These are phyloP conservation scores for Fusarium avenaceum DNA, from an alignment of 2,329 filamentous ascomycete species.

Conservation along the genomic window DNA sequence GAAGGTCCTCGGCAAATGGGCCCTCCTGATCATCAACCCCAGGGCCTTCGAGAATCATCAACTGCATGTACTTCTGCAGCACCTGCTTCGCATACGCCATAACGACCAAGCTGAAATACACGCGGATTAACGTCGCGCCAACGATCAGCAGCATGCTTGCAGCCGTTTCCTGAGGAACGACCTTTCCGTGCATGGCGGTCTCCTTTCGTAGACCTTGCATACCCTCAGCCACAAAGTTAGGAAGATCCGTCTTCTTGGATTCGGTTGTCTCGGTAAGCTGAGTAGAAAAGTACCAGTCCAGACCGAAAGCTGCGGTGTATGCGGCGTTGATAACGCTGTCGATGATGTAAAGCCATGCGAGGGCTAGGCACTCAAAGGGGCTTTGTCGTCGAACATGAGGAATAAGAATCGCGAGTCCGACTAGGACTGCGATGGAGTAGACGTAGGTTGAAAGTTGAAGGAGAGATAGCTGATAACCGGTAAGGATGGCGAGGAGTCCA, in stretches of 20 bases:
- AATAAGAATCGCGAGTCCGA: slow-evolving; percentile 76
- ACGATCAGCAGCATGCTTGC: slow-evolving; percentile 84
- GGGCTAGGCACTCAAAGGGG: slow-evolving; percentile 81
- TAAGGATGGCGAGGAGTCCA: slow-evolving; percentile 88
- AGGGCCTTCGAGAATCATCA: slow-evolving; percentile 63
- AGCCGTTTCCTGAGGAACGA: slow-evolving; percentile 69
- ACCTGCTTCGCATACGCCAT: slow-evolving; percentile 85
- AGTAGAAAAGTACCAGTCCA: slow-evolving; percentile 85
- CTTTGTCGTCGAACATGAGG: slow-evolving; percentile 84
- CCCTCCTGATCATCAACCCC: slow-evolving; percentile 66
- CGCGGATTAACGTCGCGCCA: slow-evolving; percentile 78
- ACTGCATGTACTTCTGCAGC: slow-evolving; percentile 73
- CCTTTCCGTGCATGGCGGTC: slow-evolving; percentile 53
- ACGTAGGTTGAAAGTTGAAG: slow-evolving; percentile 93
- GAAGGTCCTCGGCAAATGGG: slow-evolving; percentile 76
- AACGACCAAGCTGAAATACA: slow-evolving; percentile 88
- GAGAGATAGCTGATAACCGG: slow-evolving; percentile 84
- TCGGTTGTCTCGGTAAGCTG: slow-evolving; percentile 61
- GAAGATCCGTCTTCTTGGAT: slow-evolving; percentile 41
- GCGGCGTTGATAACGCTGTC: slow-evolving; percentile 85
- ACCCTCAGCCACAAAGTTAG: slow-evolving; percentile 52
- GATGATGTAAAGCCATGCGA: slow-evolving; percentile 87
- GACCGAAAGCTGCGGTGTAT: slow-evolving; percentile 85
- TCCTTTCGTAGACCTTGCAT: slow-evolving; percentile 54
- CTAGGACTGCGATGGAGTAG: slow-evolving; percentile 82